Evolutionary conservation across 2,329 filamentous ascomycete species (phyloP).

Genomic region (Verticillium albo-atrum): DNA sequence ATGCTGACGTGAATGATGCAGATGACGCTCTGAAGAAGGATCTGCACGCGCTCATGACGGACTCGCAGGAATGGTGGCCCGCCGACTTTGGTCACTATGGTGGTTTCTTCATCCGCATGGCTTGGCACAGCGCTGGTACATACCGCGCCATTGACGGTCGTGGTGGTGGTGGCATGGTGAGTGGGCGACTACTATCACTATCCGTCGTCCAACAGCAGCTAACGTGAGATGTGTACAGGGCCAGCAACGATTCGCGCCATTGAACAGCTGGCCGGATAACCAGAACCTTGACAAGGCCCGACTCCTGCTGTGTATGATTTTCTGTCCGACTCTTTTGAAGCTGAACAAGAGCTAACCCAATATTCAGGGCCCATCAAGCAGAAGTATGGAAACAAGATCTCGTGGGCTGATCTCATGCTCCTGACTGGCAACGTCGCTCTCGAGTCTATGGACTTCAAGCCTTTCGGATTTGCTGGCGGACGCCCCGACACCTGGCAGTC

Average conservation of each 20-base stretch:
- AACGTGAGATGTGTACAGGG: conserved; percentile 31
- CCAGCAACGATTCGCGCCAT: conserved; percentile 74
- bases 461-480: conserved; percentile 69
- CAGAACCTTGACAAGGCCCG: conserved; percentile 75
- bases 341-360: neutral
- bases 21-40: conserved; percentile 63
- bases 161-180: conserved; percentile 60
- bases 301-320: conserved; percentile 53
- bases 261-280: conserved; percentile 82
- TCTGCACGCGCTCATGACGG: conserved; percentile 65
- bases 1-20: neutral
- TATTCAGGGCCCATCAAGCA: conserved; percentile 63
- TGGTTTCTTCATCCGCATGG: conserved; percentile 74
- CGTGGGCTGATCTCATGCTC: conserved; percentile 70
- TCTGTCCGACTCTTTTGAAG: too few species aligned
- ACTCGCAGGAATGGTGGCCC: conserved; percentile 77
- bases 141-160: conserved; percentile 72
- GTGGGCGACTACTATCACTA: neutral
- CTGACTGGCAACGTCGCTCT: conserved; percentile 73
- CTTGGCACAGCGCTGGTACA: conserved; percentile 75
- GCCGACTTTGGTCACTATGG: conserved; percentile 79
- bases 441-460: conserved; percentile 71
- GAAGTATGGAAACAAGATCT: conserved; percentile 80
- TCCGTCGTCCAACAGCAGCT: neutral
- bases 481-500: conserved; percentile 70